phyloP scores from a whole-genome alignment of 495 filamentous ascomycete species.

The Tetracladium setigerum region DNA sequence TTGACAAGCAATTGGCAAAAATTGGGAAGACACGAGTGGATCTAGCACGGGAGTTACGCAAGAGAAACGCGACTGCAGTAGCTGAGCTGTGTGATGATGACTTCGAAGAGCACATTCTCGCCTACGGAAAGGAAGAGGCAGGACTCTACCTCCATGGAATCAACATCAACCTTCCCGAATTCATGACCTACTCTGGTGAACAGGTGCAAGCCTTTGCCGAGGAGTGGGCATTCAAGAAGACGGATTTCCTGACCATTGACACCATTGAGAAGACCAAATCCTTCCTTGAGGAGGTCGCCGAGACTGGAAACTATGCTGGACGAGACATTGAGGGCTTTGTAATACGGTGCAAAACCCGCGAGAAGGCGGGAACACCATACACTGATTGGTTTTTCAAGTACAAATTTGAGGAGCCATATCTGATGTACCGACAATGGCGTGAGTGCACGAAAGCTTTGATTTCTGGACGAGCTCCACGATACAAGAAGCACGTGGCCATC shows the following conservation, averaged over 20 bases:
- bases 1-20: slow-evolving; percentile 67
- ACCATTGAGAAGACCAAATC: slow-evolving; percentile 61
- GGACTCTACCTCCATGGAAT: slow-evolving; percentile 94
- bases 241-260: slow-evolving; percentile 70
- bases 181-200: slow-evolving; percentile 70
- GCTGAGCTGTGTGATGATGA: slow-evolving; percentile 94
- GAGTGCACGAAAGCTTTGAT: slow-evolving; percentile 94
- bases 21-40: slow-evolving; percentile 71
- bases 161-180: slow-evolving; percentile 86
- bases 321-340: slow-evolving; percentile 96
- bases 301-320: slow-evolving; percentile 79
- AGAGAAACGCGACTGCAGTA: slow-evolving; percentile 83
- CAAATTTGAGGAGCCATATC: slow-evolving; percentile 97
- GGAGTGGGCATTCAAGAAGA: slow-evolving; percentile 89
- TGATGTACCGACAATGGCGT: slow-evolving; percentile 98
- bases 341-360: slow-evolving; percentile 71
- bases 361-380: slow-evolving; percentile 24
- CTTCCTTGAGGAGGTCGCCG: slow-evolving; percentile 76
- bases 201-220: slow-evolving; percentile 85
- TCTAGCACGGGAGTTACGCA: slow-evolving; percentile 64
- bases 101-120: slow-evolving; percentile 95
- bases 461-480: slow-evolving; percentile 60
- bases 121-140: slow-evolving; percentile 74
- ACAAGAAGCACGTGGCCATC: slow-evolving; percentile 80
- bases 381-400: slow-evolving; percentile 98